Evolutionary conservation across 805 yeast species (phyloP).

Genomic region (Candida hungchunana): DNA sequence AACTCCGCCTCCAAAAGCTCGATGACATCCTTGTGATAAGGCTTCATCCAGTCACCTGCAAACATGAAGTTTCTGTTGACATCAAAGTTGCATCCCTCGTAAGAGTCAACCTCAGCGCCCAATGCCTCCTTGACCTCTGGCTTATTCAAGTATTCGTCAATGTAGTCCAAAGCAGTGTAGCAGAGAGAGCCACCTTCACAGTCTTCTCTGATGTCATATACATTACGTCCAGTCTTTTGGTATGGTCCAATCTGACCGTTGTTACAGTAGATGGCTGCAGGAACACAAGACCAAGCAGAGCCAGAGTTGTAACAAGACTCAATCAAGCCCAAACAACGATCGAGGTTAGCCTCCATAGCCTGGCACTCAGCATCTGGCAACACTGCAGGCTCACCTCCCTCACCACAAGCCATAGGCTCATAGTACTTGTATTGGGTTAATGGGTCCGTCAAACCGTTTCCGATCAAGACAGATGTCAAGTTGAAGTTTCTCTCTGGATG

Average conservation of each 20-base stretch:
- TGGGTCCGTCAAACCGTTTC: constrained; percentile 89
- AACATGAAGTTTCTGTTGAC: constrained; percentile 77
- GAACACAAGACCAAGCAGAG: constrained; percentile 81
- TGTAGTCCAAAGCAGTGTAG: constrained; percentile 71
- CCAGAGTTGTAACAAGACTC: constrained; percentile 73
- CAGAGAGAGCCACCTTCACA: constrained; percentile 75
- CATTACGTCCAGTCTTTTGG: constrained; percentile 81
- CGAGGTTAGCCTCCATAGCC: constrained; percentile 59
- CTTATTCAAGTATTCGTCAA: constrained; percentile 74
- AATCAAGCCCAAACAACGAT: constrained; percentile 74
- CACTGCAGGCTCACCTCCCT: constrained; percentile 80
- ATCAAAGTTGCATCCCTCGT: constrained; percentile 71
- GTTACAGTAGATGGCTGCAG: constrained; percentile 88
- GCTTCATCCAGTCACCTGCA: constrained; percentile 91
- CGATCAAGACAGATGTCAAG: constrained; percentile 75
- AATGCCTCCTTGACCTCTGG: constrained; percentile 73
- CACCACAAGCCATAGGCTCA: constrained; percentile 94
- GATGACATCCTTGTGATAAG: constrained; percentile 73
- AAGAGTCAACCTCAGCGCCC: constrained; percentile 86
- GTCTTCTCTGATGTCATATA: constrained; percentile 79
- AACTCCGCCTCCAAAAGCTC: constrained; percentile 65
- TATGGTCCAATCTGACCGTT: constrained; percentile 78
- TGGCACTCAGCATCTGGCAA: constrained; percentile 77
- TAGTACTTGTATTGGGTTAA: constrained; percentile 72
- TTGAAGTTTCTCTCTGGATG: constrained; percentile 60